A percentile compares a stretch with the other conserved stretches of the same genome.
Conservation (phyloP, 495 filamentous ascomycete genomes). For the Hypoxylon rickii region DNA sequence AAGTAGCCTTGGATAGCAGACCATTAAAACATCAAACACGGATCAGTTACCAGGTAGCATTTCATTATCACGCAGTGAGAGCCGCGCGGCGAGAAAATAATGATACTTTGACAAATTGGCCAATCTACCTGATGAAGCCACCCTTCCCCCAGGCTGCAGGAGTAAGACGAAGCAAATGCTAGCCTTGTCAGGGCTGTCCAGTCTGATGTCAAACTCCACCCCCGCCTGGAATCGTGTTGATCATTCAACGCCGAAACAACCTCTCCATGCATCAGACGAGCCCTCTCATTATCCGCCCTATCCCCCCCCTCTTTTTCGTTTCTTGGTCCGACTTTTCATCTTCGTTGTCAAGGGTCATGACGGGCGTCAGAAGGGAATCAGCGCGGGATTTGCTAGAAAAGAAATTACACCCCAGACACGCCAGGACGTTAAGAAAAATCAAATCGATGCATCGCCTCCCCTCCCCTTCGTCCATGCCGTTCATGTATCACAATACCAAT, state of each 20-base stretch:
- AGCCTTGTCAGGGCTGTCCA: slow-evolving; percentile 26
- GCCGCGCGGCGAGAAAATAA: slow-evolving; percentile 13
- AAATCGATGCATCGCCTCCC: slow-evolving; percentile 28
- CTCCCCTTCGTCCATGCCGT: slow-evolving; percentile 26
- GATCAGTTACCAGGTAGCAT: slow-evolving; percentile 1
- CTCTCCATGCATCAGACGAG: slow-evolving; percentile 37
- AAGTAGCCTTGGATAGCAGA: not conserved
- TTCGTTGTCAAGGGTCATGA: slow-evolving; percentile 28
- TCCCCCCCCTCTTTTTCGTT: slow-evolving; percentile 28
- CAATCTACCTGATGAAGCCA: slow-evolving; percentile 39
- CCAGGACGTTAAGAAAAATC: slow-evolving; percentile 14
- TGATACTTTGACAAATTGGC: slow-evolving; percentile 39
- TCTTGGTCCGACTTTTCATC: slow-evolving; percentile 23
- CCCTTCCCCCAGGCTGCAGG: slow-evolving; percentile 18
- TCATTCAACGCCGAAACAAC: slow-evolving; percentile 39
- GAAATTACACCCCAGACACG: slow-evolving; percentile 5
- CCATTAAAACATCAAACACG: not conserved
- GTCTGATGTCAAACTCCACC: slow-evolving; percentile 30
- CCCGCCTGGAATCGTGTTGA: slow-evolving; percentile 27
- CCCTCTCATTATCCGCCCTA: slow-evolving; percentile 22
- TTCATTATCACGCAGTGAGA: slow-evolving; percentile 1
- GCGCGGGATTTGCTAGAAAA: slow-evolving; percentile 21
- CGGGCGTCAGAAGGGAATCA: slow-evolving; percentile 26
- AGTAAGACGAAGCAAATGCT: slow-evolving; percentile 27
- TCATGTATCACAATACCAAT: slow-evolving; percentile 16